Conservation (phyloP, 2,329 filamentous ascomycete species). For the Diaporthe capsici region DNA sequence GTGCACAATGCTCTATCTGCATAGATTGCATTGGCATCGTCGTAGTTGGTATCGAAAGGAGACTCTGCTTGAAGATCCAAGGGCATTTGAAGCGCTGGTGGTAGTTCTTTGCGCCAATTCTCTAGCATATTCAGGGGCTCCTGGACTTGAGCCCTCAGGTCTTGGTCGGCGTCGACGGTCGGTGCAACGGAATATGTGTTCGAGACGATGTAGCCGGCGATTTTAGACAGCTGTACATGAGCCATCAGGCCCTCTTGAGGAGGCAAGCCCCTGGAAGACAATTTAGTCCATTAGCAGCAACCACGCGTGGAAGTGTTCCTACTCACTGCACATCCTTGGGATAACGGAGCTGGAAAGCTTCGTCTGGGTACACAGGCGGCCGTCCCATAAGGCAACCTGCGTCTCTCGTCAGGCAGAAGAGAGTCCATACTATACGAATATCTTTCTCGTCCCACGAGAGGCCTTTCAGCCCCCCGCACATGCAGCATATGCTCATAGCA, state of each 20-base stretch:
- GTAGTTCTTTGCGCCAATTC: slow-evolving; percentile 46
- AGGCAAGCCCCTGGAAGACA: slow-evolving; percentile 56
- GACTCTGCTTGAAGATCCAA: slow-evolving; percentile 50
- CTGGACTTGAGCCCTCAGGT: slow-evolving; percentile 51
- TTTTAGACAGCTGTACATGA: slow-evolving; percentile 61
- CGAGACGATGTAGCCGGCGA: slow-evolving; percentile 63
- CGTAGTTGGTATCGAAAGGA: slow-evolving; percentile 44
- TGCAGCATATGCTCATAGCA: slow-evolving; percentile 63
- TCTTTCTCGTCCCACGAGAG: slow-evolving; percentile 57
- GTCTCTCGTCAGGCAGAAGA: slow-evolving; percentile 64
- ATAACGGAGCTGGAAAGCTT: slow-evolving; percentile 60
- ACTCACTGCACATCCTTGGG: slow-evolving; percentile 59
- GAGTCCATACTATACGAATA: slow-evolving; percentile 66
- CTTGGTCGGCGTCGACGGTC: slow-evolving; percentile 1
- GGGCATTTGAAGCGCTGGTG: slow-evolving; percentile 54
- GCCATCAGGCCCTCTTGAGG: slow-evolving; percentile 59
- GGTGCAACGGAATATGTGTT: slow-evolving; percentile 60
- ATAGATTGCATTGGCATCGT: slow-evolving; percentile 45
- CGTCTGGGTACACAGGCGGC: slow-evolving; percentile 61
- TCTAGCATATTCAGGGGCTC: slow-evolving; percentile 58
- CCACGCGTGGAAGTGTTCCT: neutral
- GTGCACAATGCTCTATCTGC: slow-evolving; percentile 58
- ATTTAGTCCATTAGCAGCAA: slow-evolving; percentile 24
- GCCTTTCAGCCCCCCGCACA: slow-evolving; percentile 63
- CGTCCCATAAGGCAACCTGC: slow-evolving; percentile 65